Evolutionary conservation across 345 rosid genomes (phyloP).

Genomic region (Trapa bicornis): DNA sequence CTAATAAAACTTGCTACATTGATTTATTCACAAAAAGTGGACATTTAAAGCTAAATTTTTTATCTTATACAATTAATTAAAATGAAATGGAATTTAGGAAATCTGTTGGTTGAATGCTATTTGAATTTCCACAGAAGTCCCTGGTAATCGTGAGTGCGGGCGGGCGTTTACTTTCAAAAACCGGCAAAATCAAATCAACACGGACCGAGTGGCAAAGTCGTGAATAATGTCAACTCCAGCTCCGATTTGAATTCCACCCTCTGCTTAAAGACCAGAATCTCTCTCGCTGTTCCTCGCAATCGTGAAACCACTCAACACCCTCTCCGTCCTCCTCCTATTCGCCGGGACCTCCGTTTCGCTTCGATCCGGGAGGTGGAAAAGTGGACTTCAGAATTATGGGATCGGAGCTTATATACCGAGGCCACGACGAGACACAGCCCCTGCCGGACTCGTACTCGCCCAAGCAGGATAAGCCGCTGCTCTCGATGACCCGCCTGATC

Average conservation of each 20-base stretch:
- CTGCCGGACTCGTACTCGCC: constrained; percentile 46
- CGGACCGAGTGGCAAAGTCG: constrained; percentile 12
- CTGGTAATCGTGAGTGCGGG: background rate
- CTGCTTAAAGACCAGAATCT: background rate
- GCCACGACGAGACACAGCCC: constrained; percentile 47
- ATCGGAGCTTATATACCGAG: constrained; percentile 69
- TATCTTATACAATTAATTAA: too few relatives aligned
- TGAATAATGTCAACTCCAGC: constrained; percentile 3
- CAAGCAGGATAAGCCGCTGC: constrained; percentile 67
- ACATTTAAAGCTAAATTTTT: too few relatives aligned
- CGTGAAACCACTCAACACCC: background rate
- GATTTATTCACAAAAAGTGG: too few relatives aligned
- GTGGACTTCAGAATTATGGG: constrained; percentile 6
- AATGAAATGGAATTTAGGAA: too few relatives aligned
- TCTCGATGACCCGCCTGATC: constrained; percentile 42
- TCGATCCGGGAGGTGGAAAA: background rate
- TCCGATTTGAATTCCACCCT: constrained; percentile 6
- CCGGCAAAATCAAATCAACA: too few relatives aligned
- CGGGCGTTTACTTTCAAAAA: constrained; percentile 13
- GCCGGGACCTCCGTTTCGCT: background rate
- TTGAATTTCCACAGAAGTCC: background rate
- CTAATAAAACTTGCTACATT: too few relatives aligned
- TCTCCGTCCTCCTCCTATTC: background rate
- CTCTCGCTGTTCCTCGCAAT: background rate
- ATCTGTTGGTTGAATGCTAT: too few relatives aligned